phyloP scores from a whole-genome alignment of 2,329 filamentous ascomycete species.

The Fusarium sp. region DNA sequence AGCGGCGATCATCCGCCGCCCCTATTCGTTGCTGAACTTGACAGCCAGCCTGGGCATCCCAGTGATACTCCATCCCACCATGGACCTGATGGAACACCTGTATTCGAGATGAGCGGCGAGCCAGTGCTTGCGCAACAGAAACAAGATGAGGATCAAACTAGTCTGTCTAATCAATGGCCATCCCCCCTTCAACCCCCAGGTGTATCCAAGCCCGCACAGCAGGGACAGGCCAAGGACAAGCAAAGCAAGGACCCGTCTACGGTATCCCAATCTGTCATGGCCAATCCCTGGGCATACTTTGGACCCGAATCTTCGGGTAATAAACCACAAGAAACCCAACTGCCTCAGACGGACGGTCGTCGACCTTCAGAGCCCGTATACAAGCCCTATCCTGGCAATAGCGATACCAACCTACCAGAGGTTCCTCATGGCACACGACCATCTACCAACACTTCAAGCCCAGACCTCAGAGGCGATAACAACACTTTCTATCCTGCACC shows the following conservation, averaged over 20 bases:
- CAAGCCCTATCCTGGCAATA: constrained; percentile 35
- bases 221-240: constrained; percentile 16
- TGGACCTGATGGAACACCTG: constrained; percentile 39
- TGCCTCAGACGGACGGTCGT: constrained; percentile 10
- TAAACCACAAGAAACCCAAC: constrained; percentile 4
- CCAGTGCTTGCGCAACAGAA: constrained; percentile 26
- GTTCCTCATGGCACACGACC: constrained; percentile 38
- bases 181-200: constrained; percentile 48
- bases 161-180: constrained; percentile 50
- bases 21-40: constrained; percentile 51
- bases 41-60: constrained; percentile 42
- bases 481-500: constrained; percentile 47
- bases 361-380: constrained; percentile 29
- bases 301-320: constrained; percentile 41
- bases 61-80: constrained; percentile 28
- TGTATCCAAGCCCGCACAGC: constrained; percentile 3
- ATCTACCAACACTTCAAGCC: constrained; percentile 20
- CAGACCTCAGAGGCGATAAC: constrained; percentile 21
- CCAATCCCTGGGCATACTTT: constrained; percentile 54
- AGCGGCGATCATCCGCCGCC: constrained; percentile 43
- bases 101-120: constrained; percentile 54
- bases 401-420: constrained; percentile 18
- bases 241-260: constrained; percentile 12
- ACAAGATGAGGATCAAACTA: constrained; percentile 6
- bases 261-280: constrained; percentile 27